A percentile compares a stretch with the other conserved stretches of the same genome.
Evolutionary conservation across 768 basidiomycete genomes (phyloP).

Genomic region (Fomitopsis serialis): DNA sequence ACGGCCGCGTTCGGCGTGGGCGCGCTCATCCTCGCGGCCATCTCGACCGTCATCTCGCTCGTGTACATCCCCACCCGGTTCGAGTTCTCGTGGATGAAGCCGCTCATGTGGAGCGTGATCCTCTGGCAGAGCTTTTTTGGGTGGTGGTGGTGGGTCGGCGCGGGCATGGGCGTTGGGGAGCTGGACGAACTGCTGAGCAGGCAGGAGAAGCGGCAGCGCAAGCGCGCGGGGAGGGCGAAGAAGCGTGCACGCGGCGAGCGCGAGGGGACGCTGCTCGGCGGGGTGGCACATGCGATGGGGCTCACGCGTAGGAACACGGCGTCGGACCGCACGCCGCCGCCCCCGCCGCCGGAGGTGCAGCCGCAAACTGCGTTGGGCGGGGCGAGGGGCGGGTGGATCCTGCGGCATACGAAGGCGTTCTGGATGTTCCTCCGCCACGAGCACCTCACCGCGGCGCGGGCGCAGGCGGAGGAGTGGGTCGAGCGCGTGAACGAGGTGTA

Average conservation of each 20-base stretch:
- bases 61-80: conserved; percentile 80
- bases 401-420: neutral
- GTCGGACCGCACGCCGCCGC: neutral
- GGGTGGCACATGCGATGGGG: conserved; percentile 48
- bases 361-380: neutral
- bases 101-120: conserved; percentile 84
- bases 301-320: too few species aligned
- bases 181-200: conserved; percentile 55
- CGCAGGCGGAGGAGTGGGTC: conserved; percentile 63
- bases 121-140: conserved; percentile 97
- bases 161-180: conserved; percentile 73
- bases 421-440: conserved; percentile 57
- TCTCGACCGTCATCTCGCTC: conserved; percentile 83
- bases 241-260: conserved; percentile 44
- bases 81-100: conserved; percentile 88
- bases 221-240: conserved; percentile 38
- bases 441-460: conserved; percentile 64
- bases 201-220: conserved; percentile 49
- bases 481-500: conserved; percentile 63
- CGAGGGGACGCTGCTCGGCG: conserved; percentile 53
- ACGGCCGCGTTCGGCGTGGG: conserved; percentile 95
- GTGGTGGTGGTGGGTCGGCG: conserved; percentile 99
- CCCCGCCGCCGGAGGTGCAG: too few species aligned
- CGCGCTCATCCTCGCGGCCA: conserved; percentile 72
- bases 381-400: neutral